These are phyloP conservation scores for Dryas octopetala DNA, from an alignment of 306 rosid genomes.

Conservation along the genomic window DNA sequence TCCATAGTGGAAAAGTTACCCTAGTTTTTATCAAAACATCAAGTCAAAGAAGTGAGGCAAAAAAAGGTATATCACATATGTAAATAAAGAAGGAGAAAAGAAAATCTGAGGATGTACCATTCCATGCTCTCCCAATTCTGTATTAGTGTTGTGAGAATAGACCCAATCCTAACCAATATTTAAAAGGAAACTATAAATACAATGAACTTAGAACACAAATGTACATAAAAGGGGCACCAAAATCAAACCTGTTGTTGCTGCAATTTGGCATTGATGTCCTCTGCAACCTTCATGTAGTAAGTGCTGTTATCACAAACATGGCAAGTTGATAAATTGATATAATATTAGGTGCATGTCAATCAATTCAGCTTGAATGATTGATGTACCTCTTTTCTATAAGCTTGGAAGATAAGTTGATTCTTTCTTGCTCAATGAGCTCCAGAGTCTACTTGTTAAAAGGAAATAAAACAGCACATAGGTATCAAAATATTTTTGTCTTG, in stretches of 20 bases:
- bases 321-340: conserved; percentile 25
- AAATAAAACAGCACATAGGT: conserved; percentile 25
- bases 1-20: not conserved
- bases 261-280: conserved; percentile 52
- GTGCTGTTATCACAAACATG: conserved; percentile 44
- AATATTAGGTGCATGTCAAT: conserved; percentile 12
- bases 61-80: conserved; percentile 1
- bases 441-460: conserved; percentile 50
- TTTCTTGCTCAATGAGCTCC: conserved; percentile 79
- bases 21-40: not conserved
- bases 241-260: conserved; percentile 64
- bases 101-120: conserved; percentile 36
- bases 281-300: conserved; percentile 49
- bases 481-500: conserved; percentile 13
- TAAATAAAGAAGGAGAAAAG: not conserved
- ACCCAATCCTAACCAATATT: conserved; percentile 59
- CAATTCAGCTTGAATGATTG: conserved; percentile 14
- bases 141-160: conserved; percentile 33
- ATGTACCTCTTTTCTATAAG: conserved; percentile 68
- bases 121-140: conserved; percentile 42
- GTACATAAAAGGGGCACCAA: conserved; percentile 15
- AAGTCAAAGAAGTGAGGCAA: conserved; percentile 1
- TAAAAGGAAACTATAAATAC: conserved; percentile 20
- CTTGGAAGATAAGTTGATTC: conserved; percentile 52
- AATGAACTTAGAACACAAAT: conserved; percentile 7